These are phyloP conservation scores for Ampelocalamus luodianensis DNA, from an alignment of 176 grass and related monocot genomes.

Conservation along the genomic window DNA sequence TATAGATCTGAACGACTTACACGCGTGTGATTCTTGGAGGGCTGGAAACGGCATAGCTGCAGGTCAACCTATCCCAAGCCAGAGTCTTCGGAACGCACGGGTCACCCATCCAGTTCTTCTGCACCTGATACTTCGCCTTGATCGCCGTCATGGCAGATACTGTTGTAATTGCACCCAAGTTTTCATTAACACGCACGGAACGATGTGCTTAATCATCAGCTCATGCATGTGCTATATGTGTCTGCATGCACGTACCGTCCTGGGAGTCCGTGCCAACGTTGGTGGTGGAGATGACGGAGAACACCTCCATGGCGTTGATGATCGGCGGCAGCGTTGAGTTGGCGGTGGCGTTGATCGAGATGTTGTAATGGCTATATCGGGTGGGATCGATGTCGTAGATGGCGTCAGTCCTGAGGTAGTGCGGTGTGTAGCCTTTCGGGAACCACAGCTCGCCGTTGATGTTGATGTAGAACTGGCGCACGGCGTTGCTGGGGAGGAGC, in stretches of 20 bases:
- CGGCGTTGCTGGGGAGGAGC: conserved; percentile 2
- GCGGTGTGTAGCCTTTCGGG: neutral
- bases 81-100: conserved; percentile 56
- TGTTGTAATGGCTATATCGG: neutral
- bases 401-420: neutral
- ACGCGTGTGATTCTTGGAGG: conserved; percentile 51
- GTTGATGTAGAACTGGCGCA: conserved; percentile 41
- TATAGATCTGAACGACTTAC: conserved; percentile 32
- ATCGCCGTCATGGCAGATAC: conserved; percentile 64
- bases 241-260: conserved; percentile 44
- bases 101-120: conserved; percentile 66
- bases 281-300: conserved; percentile 45
- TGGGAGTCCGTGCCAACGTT: conserved; percentile 32
- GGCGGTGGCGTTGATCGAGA: conserved; percentile 44
- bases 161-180: conserved; percentile 30
- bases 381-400: neutral
- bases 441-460: conserved; percentile 18
- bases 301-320: conserved; percentile 60
- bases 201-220: too few species aligned
- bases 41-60: conserved; percentile 49
- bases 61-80: conserved; percentile 61
- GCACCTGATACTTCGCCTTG: conserved; percentile 48
- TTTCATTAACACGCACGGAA: neutral
- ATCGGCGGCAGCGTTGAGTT: conserved; percentile 55
- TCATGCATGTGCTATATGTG: too few species aligned